Evolutionary conservation across 257 asterid species (phyloP).

Genomic region (Solanum medicagineum): DNA sequence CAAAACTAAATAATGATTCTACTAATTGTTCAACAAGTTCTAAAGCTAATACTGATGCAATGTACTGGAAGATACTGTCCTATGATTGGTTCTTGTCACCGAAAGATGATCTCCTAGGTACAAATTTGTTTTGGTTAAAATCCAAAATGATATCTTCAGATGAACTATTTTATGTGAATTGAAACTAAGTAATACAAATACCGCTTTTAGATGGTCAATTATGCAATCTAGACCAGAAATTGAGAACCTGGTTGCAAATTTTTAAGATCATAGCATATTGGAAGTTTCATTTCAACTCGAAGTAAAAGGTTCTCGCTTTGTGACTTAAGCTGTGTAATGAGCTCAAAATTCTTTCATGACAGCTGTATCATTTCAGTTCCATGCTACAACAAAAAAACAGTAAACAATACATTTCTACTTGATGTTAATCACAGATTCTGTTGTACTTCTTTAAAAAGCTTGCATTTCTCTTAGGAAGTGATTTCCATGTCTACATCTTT

Average conservation of each 20-base stretch:
- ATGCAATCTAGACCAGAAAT: background rate
- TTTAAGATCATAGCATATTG: background rate
- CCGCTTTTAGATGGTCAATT: background rate
- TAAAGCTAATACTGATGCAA: background rate
- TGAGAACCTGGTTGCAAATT: background rate
- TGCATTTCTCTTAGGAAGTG: background rate
- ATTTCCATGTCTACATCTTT: background rate
- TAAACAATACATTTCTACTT: background rate
- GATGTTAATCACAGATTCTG: background rate
- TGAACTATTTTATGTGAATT: background rate
- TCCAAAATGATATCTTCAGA: background rate
- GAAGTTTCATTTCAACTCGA: background rate
- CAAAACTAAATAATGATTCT: background rate
- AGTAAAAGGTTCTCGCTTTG: background rate
- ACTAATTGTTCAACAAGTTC: background rate
- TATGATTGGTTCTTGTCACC: background rate
- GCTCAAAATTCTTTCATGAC: background rate
- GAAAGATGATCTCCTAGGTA: background rate
- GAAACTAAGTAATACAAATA: background rate
- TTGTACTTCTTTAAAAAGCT: background rate
- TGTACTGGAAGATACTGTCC: background rate
- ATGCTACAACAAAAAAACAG: background rate
- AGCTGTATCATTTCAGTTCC: background rate
- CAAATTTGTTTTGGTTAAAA: background rate
- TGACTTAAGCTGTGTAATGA: background rate